Percentiles rank a stretch among this genome's conserved stretches.
Conservation (phyloP, 208 protist species). For the Crithidia bombi region DNA sequence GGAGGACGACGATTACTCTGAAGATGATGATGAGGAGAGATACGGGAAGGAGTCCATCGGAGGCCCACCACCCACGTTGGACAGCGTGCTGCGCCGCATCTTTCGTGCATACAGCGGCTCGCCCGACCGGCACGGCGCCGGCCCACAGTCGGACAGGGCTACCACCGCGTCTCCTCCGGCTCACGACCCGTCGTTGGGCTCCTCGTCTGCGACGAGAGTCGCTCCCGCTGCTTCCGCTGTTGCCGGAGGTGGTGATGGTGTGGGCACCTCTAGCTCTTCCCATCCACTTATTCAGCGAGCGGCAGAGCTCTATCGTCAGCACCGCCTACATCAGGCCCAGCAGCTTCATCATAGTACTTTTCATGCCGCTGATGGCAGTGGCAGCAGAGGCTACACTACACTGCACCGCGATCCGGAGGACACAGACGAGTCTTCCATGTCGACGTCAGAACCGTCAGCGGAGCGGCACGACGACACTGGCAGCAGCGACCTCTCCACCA, state of each 20-base stretch:
- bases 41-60: not conserved
- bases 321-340: slow-evolving; percentile 21
- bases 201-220: not conserved
- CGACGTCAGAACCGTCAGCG: slow-evolving; percentile 22
- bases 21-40: not conserved
- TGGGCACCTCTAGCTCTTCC: slow-evolving; percentile 19
- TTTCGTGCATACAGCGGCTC: slow-evolving; percentile 31
- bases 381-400: not conserved
- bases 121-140: not conserved
- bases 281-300: slow-evolving; percentile 40
- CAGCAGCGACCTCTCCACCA: not conserved
- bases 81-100: slow-evolving; percentile 33
- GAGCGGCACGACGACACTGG: slow-evolving; percentile 1
- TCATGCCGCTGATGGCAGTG: not conserved
- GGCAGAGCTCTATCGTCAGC: slow-evolving; percentile 33
- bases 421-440: slow-evolving; percentile 4
- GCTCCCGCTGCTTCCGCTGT: slow-evolving; percentile 1
- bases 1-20: slow-evolving; percentile 13
- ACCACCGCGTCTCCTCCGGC: not conserved
- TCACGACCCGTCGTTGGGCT: not conserved
- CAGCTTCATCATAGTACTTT: slow-evolving; percentile 18
- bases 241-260: not conserved
- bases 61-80: slow-evolving; percentile 9
- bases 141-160: not conserved
- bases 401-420: slow-evolving; percentile 6